phyloP scores from a whole-genome alignment of 2,329 filamentous ascomycete genomes.

The Aureobasidium subglaciale region DNA sequence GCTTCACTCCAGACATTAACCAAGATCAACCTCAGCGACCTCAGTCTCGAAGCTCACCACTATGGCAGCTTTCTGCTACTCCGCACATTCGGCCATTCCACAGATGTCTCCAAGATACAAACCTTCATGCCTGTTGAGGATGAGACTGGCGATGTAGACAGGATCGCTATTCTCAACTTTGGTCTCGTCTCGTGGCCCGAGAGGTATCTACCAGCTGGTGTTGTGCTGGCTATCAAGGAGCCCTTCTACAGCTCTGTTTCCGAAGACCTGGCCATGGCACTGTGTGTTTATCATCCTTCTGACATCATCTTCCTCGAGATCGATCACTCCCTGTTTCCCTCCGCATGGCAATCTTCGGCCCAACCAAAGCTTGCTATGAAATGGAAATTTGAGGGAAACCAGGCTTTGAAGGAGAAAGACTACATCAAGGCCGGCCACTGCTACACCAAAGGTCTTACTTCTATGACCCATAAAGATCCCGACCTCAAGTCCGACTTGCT shows the following conservation, averaged over 20 bases:
- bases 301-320: neutral
- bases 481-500: neutral
- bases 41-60: neutral
- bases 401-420: neutral
- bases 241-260: neutral
- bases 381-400: neutral
- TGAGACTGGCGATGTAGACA: neutral
- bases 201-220: neutral
- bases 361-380: neutral
- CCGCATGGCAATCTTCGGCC: neutral
- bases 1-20: neutral
- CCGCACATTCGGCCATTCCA: neutral
- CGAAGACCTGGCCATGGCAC: neutral
- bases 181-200: neutral
- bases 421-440: neutral
- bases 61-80: neutral
- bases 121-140: neutral
- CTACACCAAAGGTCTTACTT: neutral
- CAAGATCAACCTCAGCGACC: neutral
- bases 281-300: neutral
- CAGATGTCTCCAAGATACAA: neutral
- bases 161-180: neutral
- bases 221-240: neutral
- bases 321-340: neutral
- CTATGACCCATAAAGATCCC: neutral